These are phyloP conservation scores for Chrysanthemum makinoi DNA, from an alignment of 129 eudicot genomes.

Conservation along the genomic window DNA sequence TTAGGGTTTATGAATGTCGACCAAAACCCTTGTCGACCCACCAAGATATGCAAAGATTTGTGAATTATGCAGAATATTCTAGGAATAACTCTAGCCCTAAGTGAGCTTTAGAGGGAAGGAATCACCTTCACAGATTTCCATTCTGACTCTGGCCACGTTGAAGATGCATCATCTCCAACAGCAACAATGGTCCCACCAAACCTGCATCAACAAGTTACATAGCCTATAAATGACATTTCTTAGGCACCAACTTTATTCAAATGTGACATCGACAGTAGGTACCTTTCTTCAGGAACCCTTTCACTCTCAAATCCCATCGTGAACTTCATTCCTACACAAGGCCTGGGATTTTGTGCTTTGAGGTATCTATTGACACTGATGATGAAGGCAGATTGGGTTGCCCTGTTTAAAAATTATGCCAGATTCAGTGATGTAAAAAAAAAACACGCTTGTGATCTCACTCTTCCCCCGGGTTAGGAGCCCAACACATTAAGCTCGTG, in stretches of 20 bases:
- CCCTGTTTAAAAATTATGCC: constrained; percentile 45
- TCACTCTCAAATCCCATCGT: constrained; percentile 92
- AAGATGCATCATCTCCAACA: not conserved
- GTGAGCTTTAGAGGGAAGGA: not conserved
- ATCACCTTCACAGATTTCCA: not conserved
- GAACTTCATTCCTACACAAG: constrained; percentile 92
- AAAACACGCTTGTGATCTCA: not conserved
- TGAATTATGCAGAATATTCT: no score
- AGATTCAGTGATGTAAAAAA: not conserved
- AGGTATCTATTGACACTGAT: constrained; percentile 88
- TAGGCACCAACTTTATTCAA: not conserved
- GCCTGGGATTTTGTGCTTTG: constrained; percentile 65
- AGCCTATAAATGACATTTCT: not conserved
- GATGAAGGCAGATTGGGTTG: constrained; percentile 80
- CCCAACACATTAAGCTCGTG: not conserved
- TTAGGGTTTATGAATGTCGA: no score
- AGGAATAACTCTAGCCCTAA: not conserved
- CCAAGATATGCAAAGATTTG: no score
- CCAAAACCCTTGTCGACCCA: no score
- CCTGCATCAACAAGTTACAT: not conserved
- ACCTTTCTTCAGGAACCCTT: constrained; percentile 94
- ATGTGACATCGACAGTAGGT: constrained; percentile 19
- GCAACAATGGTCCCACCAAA: not conserved
- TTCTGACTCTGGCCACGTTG: not conserved
- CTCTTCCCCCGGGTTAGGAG: not conserved